Conservation (phyloP, 176 grass and related monocot species). For the Melocanna baccifera region DNA sequence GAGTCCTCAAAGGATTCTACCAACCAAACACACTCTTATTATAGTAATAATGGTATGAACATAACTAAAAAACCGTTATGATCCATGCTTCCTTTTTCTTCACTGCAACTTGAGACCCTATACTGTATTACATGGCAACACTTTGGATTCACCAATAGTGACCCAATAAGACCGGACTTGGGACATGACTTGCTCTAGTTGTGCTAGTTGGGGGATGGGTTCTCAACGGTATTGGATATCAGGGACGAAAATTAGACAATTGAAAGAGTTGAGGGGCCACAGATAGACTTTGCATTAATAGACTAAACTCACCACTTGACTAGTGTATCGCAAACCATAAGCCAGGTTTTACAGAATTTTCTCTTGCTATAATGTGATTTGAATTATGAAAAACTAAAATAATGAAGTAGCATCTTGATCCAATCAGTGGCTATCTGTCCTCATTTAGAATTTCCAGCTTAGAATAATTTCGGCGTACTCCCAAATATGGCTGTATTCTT, state of each 20-base stretch:
- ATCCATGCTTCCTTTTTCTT: not conserved
- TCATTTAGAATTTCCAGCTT: not conserved
- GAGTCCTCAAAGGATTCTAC: too few relatives aligned
- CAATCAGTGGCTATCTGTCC: not conserved
- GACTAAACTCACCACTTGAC: not conserved
- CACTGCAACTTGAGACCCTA: not conserved
- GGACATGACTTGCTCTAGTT: too few relatives aligned
- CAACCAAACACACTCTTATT: not conserved
- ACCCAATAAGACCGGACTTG: not conserved
- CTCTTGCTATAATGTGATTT: not conserved
- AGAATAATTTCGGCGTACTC: not conserved
- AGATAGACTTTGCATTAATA: not conserved
- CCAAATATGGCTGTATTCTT: too few relatives aligned
- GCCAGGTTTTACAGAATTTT: not conserved
- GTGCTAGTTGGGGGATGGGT: too few relatives aligned
- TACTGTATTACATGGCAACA: not conserved
- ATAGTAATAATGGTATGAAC: not conserved
- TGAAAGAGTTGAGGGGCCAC: too few relatives aligned
- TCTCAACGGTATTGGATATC: too few relatives aligned
- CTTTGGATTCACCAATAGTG: not conserved
- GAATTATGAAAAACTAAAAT: not conserved
- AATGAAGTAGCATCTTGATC: not conserved
- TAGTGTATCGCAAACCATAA: not conserved
- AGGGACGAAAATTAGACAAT: too few relatives aligned
- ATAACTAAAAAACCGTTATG: not conserved